Evolutionary conservation across 345 rosid species (phyloP).

Genomic region (Rhodamnia argentea): DNA sequence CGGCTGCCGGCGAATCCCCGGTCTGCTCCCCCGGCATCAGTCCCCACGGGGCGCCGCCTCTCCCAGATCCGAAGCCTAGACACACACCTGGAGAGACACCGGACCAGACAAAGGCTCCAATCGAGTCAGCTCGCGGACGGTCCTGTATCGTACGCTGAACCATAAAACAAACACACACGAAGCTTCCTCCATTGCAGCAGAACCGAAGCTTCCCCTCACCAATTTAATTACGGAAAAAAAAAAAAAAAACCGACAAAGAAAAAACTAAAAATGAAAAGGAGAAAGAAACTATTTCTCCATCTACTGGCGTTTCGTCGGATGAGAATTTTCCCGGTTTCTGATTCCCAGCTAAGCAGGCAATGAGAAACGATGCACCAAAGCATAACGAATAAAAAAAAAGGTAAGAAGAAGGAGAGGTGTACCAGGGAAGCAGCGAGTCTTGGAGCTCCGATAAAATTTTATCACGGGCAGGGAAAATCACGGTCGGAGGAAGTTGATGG

Average conservation of each 20-base stretch:
- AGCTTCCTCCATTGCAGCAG: neutral
- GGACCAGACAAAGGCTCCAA: neutral
- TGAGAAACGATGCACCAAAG: neutral
- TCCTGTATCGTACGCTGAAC: neutral
- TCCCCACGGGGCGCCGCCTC: conserved; percentile 25
- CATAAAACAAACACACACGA: neutral
- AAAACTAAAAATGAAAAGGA: neutral
- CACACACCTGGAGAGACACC: neutral
- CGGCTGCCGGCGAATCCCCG: conserved; percentile 39
- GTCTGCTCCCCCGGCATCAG: conserved; percentile 57
- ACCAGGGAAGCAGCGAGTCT: neutral
- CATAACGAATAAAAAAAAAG: too few relatives aligned
- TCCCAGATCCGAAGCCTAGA: conserved; percentile 1
- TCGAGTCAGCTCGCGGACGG: neutral
- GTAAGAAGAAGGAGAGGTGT: neutral
- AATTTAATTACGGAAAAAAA: neutral
- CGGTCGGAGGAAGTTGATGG: neutral
- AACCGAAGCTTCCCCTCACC: neutral
- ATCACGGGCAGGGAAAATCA: neutral
- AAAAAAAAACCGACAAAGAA: neutral
- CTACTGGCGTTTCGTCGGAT: neutral
- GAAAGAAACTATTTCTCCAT: neutral
- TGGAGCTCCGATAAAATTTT: neutral
- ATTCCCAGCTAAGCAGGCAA: neutral
- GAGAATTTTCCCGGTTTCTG: neutral